phyloP scores from a whole-genome alignment of 1,284 basidiomycete genomes.

The Tetrapyrgos nigripes region DNA sequence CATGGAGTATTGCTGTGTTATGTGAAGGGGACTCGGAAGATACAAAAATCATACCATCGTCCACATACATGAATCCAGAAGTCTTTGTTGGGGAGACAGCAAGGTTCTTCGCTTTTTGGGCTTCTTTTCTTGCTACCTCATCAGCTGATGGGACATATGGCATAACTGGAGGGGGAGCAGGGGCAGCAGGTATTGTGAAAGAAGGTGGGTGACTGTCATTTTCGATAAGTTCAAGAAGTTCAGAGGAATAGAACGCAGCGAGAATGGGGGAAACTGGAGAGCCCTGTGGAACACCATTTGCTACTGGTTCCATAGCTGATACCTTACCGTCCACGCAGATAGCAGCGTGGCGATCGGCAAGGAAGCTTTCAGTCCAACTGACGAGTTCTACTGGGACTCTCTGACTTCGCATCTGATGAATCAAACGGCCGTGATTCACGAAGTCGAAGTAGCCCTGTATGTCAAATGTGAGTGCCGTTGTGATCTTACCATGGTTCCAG shows the following conservation, averaged over 20 bases:
- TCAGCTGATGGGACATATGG: too few species aligned
- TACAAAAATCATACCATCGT: conserved; percentile 24
- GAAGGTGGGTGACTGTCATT: neutral
- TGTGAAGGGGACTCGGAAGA: conserved; percentile 19
- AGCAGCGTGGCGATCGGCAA: conserved; percentile 24
- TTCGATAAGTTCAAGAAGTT: conserved; percentile 23
- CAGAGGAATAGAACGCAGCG: conserved; percentile 24
- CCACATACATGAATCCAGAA: conserved; percentile 20
- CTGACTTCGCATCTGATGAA: neutral
- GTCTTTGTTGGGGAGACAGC: neutral
- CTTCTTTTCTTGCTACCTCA: too few species aligned
- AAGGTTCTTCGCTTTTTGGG: too few species aligned
- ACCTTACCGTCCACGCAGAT: conserved; percentile 29
- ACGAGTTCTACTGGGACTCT: conserved; percentile 19
- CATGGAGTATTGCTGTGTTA: conserved; percentile 18
- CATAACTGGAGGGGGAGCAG: neutral
- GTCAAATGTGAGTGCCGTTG: conserved; percentile 33
- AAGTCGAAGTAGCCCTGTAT: conserved; percentile 38
- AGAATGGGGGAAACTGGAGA: conserved; percentile 32
- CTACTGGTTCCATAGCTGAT: conserved; percentile 24
- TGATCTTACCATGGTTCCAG: conserved; percentile 24
- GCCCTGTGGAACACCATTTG: conserved; percentile 31
- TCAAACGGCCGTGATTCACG: conserved; percentile 27
- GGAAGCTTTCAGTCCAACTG: conserved; percentile 19
- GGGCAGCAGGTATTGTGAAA: neutral